Base-by-base conservation (phyloP, 2,329 filamentous ascomycete genomes). In the Penicillium sp. region DNA sequence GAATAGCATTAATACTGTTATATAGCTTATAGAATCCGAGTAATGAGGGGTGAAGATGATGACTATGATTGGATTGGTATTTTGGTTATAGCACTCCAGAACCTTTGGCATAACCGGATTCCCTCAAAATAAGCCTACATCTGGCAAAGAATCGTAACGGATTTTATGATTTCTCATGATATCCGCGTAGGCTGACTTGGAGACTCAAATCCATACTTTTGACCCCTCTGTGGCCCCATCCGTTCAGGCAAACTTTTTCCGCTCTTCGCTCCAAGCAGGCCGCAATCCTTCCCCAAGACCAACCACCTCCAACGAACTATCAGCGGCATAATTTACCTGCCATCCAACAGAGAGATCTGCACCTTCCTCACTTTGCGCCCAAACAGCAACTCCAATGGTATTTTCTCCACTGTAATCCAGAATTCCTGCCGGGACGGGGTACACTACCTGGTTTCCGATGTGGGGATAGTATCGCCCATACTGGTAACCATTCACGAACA, bases 401-500 rank as follows among this genome's bases (percentile, higher is more conserved):
- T 86, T 86, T 8, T 80, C 73, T 0, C 83, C 84, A 6, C 69
- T 67, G 53, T 85, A 84, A 61, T 85, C 74, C 8, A 85, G 66
- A 5, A 86, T 72, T 0, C 84, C 83, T 0, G 80, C 79, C 1
- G 81, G 83, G 2, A 86, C 80, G 0, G 84, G 83, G 60, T 83
- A 86, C 15, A 76, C 72, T 15, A 80, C 74, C 69, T 86, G 83
- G 43, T 84, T 81, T 0, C 84, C 84, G 36, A 86, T 82, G 45
- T 80, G 77, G 0, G 83, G 82, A 53, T 81, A 79, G 61, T 79
- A 86, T 7, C 81, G 76, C 2, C 80, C 83, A 58, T 84, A 86
- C 62, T 85, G 83, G 60, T 85, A 86, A 0, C 84, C 84, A 50
- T 86, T 86, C n/a, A 86, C 77, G 50, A 83, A 86, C 2, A 86